Base-by-base conservation (phyloP, 2,329 filamentous ascomycete species). In the Aureobasidium sp. region DNA sequence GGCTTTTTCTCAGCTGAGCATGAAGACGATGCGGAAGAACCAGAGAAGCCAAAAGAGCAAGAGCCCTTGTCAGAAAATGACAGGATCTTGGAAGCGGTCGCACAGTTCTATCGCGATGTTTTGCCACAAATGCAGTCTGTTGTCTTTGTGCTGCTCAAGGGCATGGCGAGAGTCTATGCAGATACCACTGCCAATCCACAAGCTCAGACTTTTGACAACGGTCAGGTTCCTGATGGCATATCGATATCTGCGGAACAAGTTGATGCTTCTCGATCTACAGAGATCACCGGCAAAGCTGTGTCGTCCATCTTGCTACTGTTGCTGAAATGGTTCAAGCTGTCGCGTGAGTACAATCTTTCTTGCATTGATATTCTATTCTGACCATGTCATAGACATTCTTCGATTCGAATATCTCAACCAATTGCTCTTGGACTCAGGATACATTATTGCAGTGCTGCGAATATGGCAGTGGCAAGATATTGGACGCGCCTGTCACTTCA, bases 331-430 rank as follows among this genome's bases (percentile, higher is more conserved):
- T 88, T 97, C 68, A 95, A 96, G 73, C 79, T 96, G 59, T 97
- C 91, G 62, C 94, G 91, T 95, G 79, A 79, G 90, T 79, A 8
- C 25, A 29, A 4, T 14, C 11, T 29, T 14, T 25, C 10, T 2
- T 29, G 25, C 16, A 10, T 9, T 7, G 42, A 45, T 5, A 13
- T 2, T 2, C 16, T 4, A 5, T 7, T 9, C 42, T 45, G 13
- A 45, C 42, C 16, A 2, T 9, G 8, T 29, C 3, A 14, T 51
- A 95, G 91, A 99, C 72, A 84, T 97, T 32, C 79, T 99, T 66
- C 96, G 97, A 72, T 97, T 94, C 67, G 94, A 99, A 75, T 97
- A 97, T 70, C 78, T 99, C 70, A 93, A 91, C 0, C 94, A 99
- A 71, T 82, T 99, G 3, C 79, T 99, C 11, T 82, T 99, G 32